Evolutionary conservation across 495 filamentous ascomycete species (phyloP).

Genomic region (Neurospora discreta): DNA sequence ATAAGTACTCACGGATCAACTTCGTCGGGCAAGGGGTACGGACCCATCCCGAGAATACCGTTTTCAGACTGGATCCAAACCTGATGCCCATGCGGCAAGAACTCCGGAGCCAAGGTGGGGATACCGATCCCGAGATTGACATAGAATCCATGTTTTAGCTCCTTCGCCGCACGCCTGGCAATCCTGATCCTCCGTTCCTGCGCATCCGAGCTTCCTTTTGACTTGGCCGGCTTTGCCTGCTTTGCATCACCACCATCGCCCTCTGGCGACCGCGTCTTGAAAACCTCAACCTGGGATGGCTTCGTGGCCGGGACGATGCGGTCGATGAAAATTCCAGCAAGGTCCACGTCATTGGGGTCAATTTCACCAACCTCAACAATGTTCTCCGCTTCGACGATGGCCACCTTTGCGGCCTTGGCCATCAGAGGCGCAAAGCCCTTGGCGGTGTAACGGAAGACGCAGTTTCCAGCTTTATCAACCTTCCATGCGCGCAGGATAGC

Average conservation of each 20-base stretch:
- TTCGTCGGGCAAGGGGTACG: slow-evolving; percentile 42
- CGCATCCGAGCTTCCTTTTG: slow-evolving; percentile 16
- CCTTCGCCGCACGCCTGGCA: slow-evolving; percentile 47
- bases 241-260: slow-evolving; percentile 10
- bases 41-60: slow-evolving; percentile 50
- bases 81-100: slow-evolving; percentile 35
- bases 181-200: slow-evolving; percentile 43
- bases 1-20: slow-evolving; percentile 36
- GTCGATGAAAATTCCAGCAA: slow-evolving; percentile 54
- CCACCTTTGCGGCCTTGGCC: slow-evolving; percentile 51
- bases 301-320: slow-evolving; percentile 48
- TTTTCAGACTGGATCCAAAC: slow-evolving; percentile 54
- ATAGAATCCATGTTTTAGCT: slow-evolving; percentile 53
- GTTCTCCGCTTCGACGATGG: slow-evolving; percentile 59
- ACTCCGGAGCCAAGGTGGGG: slow-evolving; percentile 50
- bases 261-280: slow-evolving; percentile 33
- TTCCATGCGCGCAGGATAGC: slow-evolving; percentile 54
- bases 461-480: slow-evolving; percentile 54
- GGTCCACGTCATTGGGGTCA: slow-evolving; percentile 44
- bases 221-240: slow-evolving; percentile 2
- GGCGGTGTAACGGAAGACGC: slow-evolving; percentile 53
- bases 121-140: slow-evolving; percentile 59
- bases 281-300: slow-evolving; percentile 44
- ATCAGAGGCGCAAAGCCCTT: slow-evolving; percentile 47
- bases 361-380: slow-evolving; percentile 51